Base-by-base conservation (phyloP, 1,139 yeast species). In the Geotrichum australiense region DNA sequence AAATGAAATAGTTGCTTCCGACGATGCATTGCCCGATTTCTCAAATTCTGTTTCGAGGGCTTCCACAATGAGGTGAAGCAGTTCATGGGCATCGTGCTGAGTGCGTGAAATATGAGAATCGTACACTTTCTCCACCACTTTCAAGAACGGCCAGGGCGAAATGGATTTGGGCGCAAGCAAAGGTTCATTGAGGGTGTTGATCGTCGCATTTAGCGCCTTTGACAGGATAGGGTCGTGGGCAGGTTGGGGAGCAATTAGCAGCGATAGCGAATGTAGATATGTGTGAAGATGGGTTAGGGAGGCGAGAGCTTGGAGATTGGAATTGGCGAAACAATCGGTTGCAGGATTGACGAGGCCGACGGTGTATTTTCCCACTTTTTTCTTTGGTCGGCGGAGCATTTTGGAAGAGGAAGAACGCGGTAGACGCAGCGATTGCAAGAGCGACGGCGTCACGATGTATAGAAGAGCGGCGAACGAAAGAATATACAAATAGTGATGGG, bases 11-110 rank as follows among this genome's bases (percentile, higher is more conserved):
- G 24, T 31, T 12, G 39, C 39, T 6, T 26, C 36, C 7, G 34
- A 35, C 20, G 41, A 6, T 47, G 42, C 11, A 48, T 65, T 71
- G 28, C 57, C 62, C 31, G 77, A 54, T 33, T 65, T 63, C 10
- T 66, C 57, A 51, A 75, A 71, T 57, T 89, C 96, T 47, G 70
- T 73, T 44, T 82, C 80, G 43, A 89, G 66, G 0, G 93, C 80
- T 55, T 89, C 95, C 35, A 87, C 66, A 27, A 89, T 70, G 43
- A 85, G 62, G 56, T 85, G 94, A 24, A 91, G 73, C 48, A 91
- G 69, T 56, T 91, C 98, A 53, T 91, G 97, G 0, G 97, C 96
- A 64, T 89, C 97, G 54, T 89, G 95, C 62, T 91, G 98, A 33
- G 76, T 75, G 25, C 87, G 66, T 2, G 94, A 80, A 24, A 91